Conservation (phyloP, 371 early-diverging fungal genomes). For the Globomyces sp. region DNA sequence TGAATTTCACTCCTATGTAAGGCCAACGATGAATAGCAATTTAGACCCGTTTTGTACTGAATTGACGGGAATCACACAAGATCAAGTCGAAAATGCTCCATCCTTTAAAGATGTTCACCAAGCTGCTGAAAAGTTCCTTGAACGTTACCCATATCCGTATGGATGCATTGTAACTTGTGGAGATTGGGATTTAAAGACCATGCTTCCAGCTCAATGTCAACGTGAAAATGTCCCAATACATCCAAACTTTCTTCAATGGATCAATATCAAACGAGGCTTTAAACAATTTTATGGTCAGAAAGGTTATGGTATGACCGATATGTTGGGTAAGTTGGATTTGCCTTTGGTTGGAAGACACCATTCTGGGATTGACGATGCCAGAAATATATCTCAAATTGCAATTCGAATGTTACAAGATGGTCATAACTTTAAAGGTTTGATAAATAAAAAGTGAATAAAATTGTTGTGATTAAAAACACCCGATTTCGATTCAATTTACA, state of each 20-base stretch:
- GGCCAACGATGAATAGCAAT: slow-evolving; percentile 57
- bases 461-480: no score
- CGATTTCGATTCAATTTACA: no score
- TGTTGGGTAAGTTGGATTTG: slow-evolving; percentile 57
- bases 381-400: slow-evolving; percentile 64
- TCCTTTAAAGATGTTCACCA: slow-evolving; percentile 52
- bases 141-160: slow-evolving; percentile 5
- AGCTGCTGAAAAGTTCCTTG: slow-evolving; percentile 30
- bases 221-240: slow-evolving; percentile 37
- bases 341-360: slow-evolving; percentile 67
- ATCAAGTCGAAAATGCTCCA: slow-evolving; percentile 51
- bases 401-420: slow-evolving; percentile 1
- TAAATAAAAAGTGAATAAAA: no score
- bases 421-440: no score
- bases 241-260: slow-evolving; percentile 45
- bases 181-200: slow-evolving; percentile 73
- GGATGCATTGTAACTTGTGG: slow-evolving; percentile 56
- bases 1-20: slow-evolving; percentile 69
- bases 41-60: slow-evolving; percentile 64
- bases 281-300: slow-evolving; percentile 30
- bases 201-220: slow-evolving; percentile 55
- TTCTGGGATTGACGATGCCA: slow-evolving; percentile 72
- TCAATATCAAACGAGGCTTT: slow-evolving; percentile 51
- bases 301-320: slow-evolving; percentile 55
- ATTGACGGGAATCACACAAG: slow-evolving; percentile 60